Base-by-base conservation (phyloP, 1,284 basidiomycete species). In the Bondarzewia mesenterica region DNA sequence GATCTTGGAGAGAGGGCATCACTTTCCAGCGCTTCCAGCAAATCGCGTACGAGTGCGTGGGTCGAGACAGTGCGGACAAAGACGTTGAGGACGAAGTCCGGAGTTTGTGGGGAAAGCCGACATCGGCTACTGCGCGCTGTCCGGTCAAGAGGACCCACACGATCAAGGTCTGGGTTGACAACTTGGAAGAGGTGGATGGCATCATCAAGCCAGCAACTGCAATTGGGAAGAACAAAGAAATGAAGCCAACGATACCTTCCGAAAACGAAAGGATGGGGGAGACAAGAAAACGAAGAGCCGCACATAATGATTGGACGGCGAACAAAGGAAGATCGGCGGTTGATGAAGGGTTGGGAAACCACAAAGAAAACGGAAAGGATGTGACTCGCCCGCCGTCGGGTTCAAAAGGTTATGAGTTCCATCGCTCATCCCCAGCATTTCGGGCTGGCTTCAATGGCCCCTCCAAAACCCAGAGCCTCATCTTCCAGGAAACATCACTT, bases 1-100 rank as follows among this genome's bases (percentile, higher is more conserved):
- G 89, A 15, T 60, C 68, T 8, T 89, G 86, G 80, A 66, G 61
- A 18, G 76, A 81, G 26, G 77, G 77, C 56, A 57, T 71, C 14
- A 64, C 69, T 7, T 62, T 81, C 7, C 58, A 68, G 23, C 68
- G 71, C 29, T 61, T 82, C 12, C 73, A 82, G 50, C 57, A 59
- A 2, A 71, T 79, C 42, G 84, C 80, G 0, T 70, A 69, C 16
- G 63, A 70, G 7, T 66, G 68, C 2, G 65, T 78, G 6, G 80
- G 80, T 2, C 68, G 69, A 40, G 79, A 81, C 51, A 57, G 60
- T 23, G 58, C 65, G 21, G 57, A 69, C 27, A 70, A 70, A 49
- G 66, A 66, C 41, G 55, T 69, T n/a, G 61, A 68, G 26, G 69
- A 66, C 50, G 69, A 63, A 58, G 66, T 61, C 48, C 68, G 68